These are phyloP conservation scores for Acanthamoeba healyi DNA, from an alignment of 208 protist species.

Conservation along the genomic window DNA sequence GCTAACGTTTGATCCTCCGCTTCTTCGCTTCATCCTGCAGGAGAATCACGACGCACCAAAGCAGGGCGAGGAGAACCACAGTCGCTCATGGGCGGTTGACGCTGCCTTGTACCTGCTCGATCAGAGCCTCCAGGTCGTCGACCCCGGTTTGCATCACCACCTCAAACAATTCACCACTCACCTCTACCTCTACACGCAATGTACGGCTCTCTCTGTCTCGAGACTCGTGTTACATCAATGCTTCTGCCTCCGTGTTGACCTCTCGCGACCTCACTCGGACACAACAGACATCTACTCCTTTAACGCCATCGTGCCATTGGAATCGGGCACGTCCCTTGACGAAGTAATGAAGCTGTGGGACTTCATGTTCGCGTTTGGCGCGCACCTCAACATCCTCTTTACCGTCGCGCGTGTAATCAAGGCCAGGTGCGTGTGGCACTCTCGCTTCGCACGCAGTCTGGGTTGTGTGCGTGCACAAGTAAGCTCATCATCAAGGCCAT, in stretches of 20 bases:
- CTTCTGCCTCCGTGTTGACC: not conserved
- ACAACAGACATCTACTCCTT: conserved; percentile 71
- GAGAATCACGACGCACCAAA: not conserved
- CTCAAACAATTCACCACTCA: conserved; percentile 64
- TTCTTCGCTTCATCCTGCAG: not conserved
- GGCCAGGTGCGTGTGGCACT: conserved; percentile 76
- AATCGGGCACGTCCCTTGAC: conserved; percentile 81
- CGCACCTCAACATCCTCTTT: conserved; percentile 87
- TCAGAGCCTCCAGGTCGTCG: conserved; percentile 68
- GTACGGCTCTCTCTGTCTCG: too few species aligned
- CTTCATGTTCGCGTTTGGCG: conserved; percentile 89
- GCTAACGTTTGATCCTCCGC: too few species aligned
- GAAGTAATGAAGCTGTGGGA: conserved; percentile 89
- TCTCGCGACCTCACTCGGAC: too few species aligned
- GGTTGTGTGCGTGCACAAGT: not conserved
- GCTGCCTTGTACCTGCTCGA: conserved; percentile 59
- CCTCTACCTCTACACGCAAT: conserved; percentile 73
- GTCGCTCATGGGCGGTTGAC: conserved; percentile 2
- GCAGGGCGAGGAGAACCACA: not conserved
- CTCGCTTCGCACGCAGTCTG: too few species aligned
- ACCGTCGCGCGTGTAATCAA: conserved; percentile 86
- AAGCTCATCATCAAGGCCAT: too few species aligned
- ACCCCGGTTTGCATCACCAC: conserved; percentile 72
- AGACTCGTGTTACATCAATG: too few species aligned
- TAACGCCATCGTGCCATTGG: conserved; percentile 82